Evolutionary conservation across 2,329 filamentous ascomycete genomes (phyloP).

Genomic region (Fusarium temperatum): DNA sequence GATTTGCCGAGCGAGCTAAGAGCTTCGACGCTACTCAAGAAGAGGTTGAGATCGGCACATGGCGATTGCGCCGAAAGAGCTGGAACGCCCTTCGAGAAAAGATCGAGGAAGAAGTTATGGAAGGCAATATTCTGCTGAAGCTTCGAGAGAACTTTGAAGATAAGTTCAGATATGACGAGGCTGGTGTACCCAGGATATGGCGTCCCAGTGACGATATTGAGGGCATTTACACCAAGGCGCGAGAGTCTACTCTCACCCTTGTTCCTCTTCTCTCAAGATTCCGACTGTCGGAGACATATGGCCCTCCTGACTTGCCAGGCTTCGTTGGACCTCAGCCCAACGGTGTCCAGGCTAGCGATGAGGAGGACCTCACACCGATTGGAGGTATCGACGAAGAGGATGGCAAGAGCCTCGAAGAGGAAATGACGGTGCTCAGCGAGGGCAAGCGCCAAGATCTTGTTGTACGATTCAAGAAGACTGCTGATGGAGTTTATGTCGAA

Average conservation of each 20-base stretch:
- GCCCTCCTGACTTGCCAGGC: constrained; percentile 80
- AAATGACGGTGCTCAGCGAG: constrained; percentile 94
- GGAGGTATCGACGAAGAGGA: constrained; percentile 95
- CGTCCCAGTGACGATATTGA: constrained; percentile 97
- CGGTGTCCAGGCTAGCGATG: constrained; percentile 80
- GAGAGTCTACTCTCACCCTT: constrained; percentile 89
- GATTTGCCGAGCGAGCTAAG: constrained; percentile 87
- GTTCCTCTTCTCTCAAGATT: constrained; percentile 91
- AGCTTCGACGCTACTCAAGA: constrained; percentile 93
- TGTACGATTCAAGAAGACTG: constrained; percentile 96
- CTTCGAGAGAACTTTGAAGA: constrained; percentile 98
- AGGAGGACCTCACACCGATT: constrained; percentile 88
- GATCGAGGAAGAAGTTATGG: constrained; percentile 97
- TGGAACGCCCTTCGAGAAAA: constrained; percentile 91
- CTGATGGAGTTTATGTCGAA: constrained; percentile 97
- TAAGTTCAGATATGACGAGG: constrained; percentile 97
- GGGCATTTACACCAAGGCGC: constrained; percentile 88
- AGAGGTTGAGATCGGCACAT: constrained; percentile 91
- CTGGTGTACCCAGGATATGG: constrained; percentile 95
- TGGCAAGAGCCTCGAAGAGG: constrained; percentile 92
- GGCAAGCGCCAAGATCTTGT: constrained; percentile 90
- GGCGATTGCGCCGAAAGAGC: constrained; percentile 91
- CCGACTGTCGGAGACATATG: constrained; percentile 76
- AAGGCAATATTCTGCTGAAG: constrained; percentile 94
- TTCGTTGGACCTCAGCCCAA: constrained; percentile 84